Evolutionary conservation across 2,329 filamentous ascomycete species (phyloP), one percentile per base, ranked within the genome.

Genomic region (Blumeria hordei): DNA sequence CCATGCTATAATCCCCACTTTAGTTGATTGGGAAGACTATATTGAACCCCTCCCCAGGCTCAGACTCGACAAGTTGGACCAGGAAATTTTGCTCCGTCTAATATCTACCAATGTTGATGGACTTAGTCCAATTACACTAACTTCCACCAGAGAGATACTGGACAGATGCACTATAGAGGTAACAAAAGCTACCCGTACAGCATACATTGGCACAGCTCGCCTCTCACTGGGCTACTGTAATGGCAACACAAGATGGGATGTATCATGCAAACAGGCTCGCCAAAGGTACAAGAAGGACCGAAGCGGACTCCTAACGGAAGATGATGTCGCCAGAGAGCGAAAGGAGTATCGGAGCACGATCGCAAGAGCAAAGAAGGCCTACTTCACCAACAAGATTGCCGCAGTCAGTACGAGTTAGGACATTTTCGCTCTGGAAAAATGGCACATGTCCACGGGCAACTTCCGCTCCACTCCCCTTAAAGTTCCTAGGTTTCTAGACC

Each of bases 371-470:
- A n/a, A n/a, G n/a, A n/a, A n/a, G n/a, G n/a, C n/a, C n/a, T n/a
- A n/a, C n/a, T n/a, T n/a, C n/a, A n/a, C n/a, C n/a, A n/a, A n/a
- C n/a, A n/a, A n/a, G n/a, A n/a, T n/a, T n/a, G n/a, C 18, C 10
- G n/a, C n/a, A 32, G 49, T 16, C 16, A 36, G 33, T 18, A 52
- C 49, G 32, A 34, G 7, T 32, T 35, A 52, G 16, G 49, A 36
- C 18, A 52, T 52, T n/a, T 52, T 52, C n/a, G 49, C 28, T 16
- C 6, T 52, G 49, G 37, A 32, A 34, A 52, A 52, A 52, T 52
- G 49, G 49, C 49, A 52, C 33, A 52, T 35, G 49, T 52, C 49
- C 18, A 52, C 49, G 37, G 49, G 7, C 3, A 52, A 52, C 49
- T 52, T 36, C 32, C 33, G 49, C 12, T 52, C 49, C 49, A 52